Conservation (phyloP, 208 protist species). For the Histomonas meleagridis region DNA sequence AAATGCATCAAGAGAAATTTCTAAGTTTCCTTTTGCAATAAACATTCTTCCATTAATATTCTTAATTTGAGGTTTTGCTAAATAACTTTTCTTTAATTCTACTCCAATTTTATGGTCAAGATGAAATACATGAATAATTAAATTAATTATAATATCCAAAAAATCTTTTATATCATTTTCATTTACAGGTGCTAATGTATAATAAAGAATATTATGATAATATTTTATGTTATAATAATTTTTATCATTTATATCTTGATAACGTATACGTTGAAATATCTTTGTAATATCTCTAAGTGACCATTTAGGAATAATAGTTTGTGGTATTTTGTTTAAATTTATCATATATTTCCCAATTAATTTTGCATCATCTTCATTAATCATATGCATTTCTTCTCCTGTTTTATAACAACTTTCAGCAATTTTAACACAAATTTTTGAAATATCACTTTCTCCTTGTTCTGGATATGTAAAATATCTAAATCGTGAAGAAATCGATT, state of each 20-base stretch:
- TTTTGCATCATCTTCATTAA: no score
- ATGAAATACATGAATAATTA: background rate
- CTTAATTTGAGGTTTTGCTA: background rate
- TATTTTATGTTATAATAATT: background rate
- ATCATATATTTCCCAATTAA: no score
- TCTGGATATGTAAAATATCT: background rate
- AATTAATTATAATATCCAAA: background rate
- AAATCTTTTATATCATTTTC: background rate
- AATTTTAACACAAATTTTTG: background rate
- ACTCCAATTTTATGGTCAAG: background rate
- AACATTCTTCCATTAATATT: background rate
- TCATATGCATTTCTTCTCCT: no score
- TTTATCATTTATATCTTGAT: background rate
- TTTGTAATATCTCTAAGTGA: background rate
- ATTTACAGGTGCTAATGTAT: background rate
- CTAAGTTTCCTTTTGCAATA: no score
- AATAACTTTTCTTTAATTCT: background rate
- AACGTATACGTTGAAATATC: background rate
- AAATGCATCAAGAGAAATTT: no score
- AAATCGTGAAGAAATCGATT: background rate
- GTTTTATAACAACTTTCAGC: background rate
- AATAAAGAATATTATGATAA: background rate
- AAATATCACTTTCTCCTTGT: background rate
- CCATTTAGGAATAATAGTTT: background rate
- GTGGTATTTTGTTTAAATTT: no score